Percentiles rank a stretch among this genome's conserved stretches.
These are phyloP conservation scores for Knoxdaviesia proteae DNA, from an alignment of 2,329 filamentous ascomycete genomes.

Conservation along the genomic window DNA sequence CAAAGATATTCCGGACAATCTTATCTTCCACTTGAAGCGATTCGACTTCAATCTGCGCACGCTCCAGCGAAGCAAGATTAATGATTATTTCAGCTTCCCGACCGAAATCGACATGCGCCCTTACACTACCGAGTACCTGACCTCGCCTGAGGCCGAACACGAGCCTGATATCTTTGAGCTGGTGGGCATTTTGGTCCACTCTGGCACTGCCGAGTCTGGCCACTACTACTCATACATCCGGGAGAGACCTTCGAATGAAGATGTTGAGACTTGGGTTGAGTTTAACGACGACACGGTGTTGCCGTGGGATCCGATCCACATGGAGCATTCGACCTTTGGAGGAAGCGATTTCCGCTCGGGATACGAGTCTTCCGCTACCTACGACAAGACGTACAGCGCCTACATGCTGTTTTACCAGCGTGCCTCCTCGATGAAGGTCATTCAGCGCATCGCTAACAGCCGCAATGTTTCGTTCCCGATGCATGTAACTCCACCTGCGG, in stretches of 20 bases:
- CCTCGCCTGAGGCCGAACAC: conserved; percentile 31
- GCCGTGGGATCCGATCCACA: conserved; percentile 50
- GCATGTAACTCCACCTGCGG: conserved; percentile 21
- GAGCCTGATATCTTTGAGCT: conserved; percentile 70
- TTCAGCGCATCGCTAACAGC: conserved; percentile 12
- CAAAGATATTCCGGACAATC: conserved; percentile 77
- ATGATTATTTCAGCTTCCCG: conserved; percentile 85
- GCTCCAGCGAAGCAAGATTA: conserved; percentile 75
- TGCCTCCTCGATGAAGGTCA: conserved; percentile 36
- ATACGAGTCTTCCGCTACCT: conserved; percentile 23
- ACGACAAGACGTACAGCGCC: conserved; percentile 61
- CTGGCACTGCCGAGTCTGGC: conserved; percentile 78
- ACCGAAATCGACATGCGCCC: conserved; percentile 64
- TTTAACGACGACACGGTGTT: conserved; percentile 83
- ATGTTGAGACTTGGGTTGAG: conserved; percentile 51
- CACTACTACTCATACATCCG: conserved; percentile 96
- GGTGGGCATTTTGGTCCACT: conserved; percentile 86
- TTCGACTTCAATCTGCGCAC: conserved; percentile 66
- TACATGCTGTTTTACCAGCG: conserved; percentile 98
- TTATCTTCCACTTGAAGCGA: conserved; percentile 87
- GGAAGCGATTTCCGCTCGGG: conserved; percentile 35
- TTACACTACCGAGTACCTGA: conserved; percentile 74
- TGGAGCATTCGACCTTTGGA: conserved; percentile 66
- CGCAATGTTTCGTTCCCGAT: conserved; percentile 11
- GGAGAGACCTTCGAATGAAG: conserved; percentile 40